Percentiles rank a stretch among this genome's conserved stretches.
Evolutionary conservation across 2,329 filamentous ascomycete species (phyloP).

Genomic region (Dothiorella sarmentorum): DNA sequence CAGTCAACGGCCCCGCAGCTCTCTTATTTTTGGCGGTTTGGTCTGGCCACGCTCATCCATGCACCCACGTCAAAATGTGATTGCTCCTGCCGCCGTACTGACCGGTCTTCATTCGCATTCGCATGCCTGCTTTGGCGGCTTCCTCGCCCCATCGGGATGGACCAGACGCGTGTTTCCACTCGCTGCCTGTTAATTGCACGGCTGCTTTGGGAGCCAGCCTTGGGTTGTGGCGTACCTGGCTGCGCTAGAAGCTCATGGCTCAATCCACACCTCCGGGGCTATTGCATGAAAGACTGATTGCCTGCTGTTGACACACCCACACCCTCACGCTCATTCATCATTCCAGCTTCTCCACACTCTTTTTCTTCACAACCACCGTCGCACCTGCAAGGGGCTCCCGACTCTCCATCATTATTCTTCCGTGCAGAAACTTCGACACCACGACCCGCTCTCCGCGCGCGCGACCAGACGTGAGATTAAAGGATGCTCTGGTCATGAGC

Average conservation of each 20-base stretch:
- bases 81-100: neutral
- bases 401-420: neutral
- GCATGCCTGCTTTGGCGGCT: neutral
- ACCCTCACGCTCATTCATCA: neutral
- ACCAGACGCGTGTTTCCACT: slow-evolving; percentile 4
- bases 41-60: neutral
- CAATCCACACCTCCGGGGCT: neutral
- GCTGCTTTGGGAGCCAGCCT: neutral
- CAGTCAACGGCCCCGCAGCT: neutral
- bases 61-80: neutral
- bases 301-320: neutral
- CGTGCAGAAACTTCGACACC: neutral
- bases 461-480: slow-evolving; percentile 2
- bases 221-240: neutral
- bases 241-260: slow-evolving; percentile 5
- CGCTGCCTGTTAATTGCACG: slow-evolving; percentile 12
- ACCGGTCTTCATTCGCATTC: neutral
- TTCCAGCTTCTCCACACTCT: neutral
- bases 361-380: neutral
- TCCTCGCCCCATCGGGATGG: neutral
- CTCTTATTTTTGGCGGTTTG: slow-evolving; percentile 11
- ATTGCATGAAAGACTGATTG: slow-evolving; percentile 10
- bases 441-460: neutral
- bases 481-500: slow-evolving; percentile 8
- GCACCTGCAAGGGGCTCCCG: slow-evolving; percentile 12